phyloP scores from a whole-genome alignment of 2,329 filamentous ascomycete genomes.

The Mycosphaerella arachidis region DNA sequence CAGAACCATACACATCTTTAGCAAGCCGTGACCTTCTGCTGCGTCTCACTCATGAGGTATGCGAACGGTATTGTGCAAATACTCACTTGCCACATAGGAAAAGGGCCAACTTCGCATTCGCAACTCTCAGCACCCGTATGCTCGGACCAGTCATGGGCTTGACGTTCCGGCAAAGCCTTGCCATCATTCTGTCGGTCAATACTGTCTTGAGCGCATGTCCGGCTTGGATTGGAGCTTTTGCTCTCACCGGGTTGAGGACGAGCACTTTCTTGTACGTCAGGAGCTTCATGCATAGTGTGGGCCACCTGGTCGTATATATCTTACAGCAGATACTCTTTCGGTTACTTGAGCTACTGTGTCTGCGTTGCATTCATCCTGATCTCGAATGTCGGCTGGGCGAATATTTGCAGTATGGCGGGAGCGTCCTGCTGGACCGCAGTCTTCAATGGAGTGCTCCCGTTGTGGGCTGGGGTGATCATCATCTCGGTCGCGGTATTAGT shows the following conservation, averaged over 20 bases:
- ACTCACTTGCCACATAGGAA: conserved; percentile 10
- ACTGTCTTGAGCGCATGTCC: conserved; percentile 9
- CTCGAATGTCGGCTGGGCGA: conserved; percentile 13
- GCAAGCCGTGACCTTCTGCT: background rate
- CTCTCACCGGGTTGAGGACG: conserved; percentile 14
- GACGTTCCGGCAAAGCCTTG: conserved; percentile 11
- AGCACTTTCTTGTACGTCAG: conserved; percentile 7
- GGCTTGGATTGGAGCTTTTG: conserved; percentile 13
- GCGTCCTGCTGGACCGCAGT: conserved; percentile 12
- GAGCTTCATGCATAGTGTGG: no score
- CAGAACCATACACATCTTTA: conserved; percentile 6
- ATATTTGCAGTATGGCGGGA: conserved; percentile 9
- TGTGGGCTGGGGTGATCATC: conserved; percentile 14
- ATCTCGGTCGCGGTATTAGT: conserved; percentile 12
- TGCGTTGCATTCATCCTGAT: conserved; percentile 10
- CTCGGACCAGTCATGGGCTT: conserved; percentile 12
- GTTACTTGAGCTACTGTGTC: conserved; percentile 12
- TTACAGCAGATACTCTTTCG: conserved; percentile 10
- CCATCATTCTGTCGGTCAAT: conserved; percentile 16
- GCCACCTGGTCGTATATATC: no score
- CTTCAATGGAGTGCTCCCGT: conserved; percentile 7
- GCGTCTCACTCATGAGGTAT: no score
- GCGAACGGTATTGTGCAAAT: background rate
- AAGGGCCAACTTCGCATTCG: conserved; percentile 15
- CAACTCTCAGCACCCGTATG: conserved; percentile 16